Evolutionary conservation across 83 land plant species (phyloP), one percentile per base, ranked within the genome.

Genomic region (Diphasiastrum complanatum): DNA sequence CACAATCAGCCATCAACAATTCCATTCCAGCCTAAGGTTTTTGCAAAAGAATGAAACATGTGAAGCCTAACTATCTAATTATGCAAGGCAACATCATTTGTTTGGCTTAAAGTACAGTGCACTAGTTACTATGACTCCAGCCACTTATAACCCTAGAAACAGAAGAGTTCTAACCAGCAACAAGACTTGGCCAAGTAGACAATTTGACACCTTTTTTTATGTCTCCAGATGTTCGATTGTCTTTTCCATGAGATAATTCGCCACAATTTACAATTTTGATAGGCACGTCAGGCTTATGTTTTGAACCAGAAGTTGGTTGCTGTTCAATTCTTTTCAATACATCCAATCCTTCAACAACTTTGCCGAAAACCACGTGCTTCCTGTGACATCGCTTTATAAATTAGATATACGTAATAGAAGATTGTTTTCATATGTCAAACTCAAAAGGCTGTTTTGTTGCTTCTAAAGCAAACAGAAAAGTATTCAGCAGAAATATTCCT

Each of bases 351-450:
- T 82, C 75, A 18, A 86, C 81, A n/a, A 95, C 95, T 78, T 84
- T 86, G 3, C 99, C 99, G 76, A 95, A 90, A 1, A 95, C 95
- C 43, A 90, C 87, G 68, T 81, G 83, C 79, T 86, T 95, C 76
- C 99, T 95, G 87, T n/a, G 34, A 55, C 24, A 66, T 18, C 36
- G 11, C 22, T 60, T 4, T 30, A 23, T 5, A 2, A 19, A 3
- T 61, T 16, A 32, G 19, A 63, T 1, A 29, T 35, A 16, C 11
- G 27, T 30, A 19, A 25, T 36, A 55, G 30, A 0, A 51, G 12
- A 32, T 5, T 22, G n/a, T 55, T 16, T 14, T 45, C 37, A 20
- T 72, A 51, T 33, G 31, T 45, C 49, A 49, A 61, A 48, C 54
- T 47, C 66, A 32, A 69, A n/a, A n/a, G n/a, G n/a, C n/a, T n/a